Evolutionary conservation across 2,329 filamentous ascomycete species (phyloP).

Genomic region (Nemania diffusa): DNA sequence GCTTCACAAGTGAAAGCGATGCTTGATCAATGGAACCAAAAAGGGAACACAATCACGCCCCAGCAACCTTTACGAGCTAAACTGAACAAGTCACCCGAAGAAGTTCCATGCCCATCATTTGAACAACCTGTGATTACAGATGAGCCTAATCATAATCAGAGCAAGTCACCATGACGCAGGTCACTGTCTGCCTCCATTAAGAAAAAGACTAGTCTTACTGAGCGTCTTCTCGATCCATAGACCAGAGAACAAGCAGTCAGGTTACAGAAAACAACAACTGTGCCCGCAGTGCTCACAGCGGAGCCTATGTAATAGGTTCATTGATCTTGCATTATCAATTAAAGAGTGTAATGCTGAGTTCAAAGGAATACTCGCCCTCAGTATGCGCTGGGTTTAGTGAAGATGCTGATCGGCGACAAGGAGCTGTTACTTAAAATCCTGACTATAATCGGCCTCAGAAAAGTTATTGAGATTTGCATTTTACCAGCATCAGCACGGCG

Average conservation of each 20-base stretch:
- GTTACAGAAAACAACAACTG: neutral
- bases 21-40: slow-evolving; percentile 56
- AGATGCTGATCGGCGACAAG: neutral
- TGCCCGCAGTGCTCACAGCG: slow-evolving; percentile 9
- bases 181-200: neutral
- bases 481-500: slow-evolving; percentile 37
- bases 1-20: slow-evolving; percentile 74
- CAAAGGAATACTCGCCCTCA: neutral
- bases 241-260: neutral
- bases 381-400: neutral
- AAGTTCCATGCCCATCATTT: neutral
- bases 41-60: slow-evolving; percentile 22
- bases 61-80: slow-evolving; percentile 35
- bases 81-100: slow-evolving; percentile 19
- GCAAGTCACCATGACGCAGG: neutral
- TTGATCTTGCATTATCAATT: slow-evolving; percentile 43
- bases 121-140: slow-evolving; percentile 12
- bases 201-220: neutral
- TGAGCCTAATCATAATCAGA: neutral
- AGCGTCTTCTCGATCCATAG: neutral
- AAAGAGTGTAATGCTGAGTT: slow-evolving; percentile 6
- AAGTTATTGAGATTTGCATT: slow-evolving; percentile 24
- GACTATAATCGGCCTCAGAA: neutral
- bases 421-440: neutral
- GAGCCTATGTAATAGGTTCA: slow-evolving; percentile 56